A percentile compares a stretch with the other conserved stretches of the same genome.
Evolutionary conservation across 148 eudicot species (phyloP).

Genomic region (Camellia granthamiana): DNA sequence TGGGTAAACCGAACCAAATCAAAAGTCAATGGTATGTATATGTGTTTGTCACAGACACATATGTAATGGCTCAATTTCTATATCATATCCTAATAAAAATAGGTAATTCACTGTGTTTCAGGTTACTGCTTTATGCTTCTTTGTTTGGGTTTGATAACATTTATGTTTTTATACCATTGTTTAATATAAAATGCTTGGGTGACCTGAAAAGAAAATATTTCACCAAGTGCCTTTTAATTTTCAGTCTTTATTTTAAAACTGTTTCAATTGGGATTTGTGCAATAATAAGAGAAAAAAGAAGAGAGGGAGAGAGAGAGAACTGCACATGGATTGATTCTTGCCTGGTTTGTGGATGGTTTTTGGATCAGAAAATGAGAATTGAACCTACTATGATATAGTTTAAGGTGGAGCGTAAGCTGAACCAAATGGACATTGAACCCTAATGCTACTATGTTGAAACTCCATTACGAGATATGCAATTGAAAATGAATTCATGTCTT

Average conservation of each 20-base stretch:
- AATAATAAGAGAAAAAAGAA: not conserved
- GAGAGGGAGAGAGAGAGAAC: not conserved
- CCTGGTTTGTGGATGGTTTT: too few species aligned
- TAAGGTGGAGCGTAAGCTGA: too few species aligned
- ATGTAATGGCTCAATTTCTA: not conserved
- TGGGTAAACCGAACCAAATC: not conserved
- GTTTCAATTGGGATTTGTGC: too few species aligned
- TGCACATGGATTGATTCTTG: too few species aligned
- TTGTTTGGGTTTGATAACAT: too few species aligned
- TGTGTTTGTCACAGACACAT: too few species aligned
- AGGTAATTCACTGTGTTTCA: not conserved
- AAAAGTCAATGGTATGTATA: not conserved
- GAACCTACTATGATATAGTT: too few species aligned
- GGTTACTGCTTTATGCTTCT: too few species aligned
- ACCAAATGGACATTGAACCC: not conserved
- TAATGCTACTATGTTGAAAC: not conserved
- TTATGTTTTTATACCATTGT: too few species aligned
- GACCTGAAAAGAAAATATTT: not conserved
- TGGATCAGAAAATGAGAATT: too few species aligned
- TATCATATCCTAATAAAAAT: not conserved
- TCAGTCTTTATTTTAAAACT: too few species aligned
- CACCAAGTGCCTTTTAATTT: not conserved
- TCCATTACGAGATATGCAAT: not conserved
- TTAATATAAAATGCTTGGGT: too few species aligned
- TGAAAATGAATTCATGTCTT: conserved; percentile 7